Percentiles rank a stretch among this genome's conserved stretches.
phyloP scores from a whole-genome alignment of 129 eudicot species.

The Tanacetum coccineum region DNA sequence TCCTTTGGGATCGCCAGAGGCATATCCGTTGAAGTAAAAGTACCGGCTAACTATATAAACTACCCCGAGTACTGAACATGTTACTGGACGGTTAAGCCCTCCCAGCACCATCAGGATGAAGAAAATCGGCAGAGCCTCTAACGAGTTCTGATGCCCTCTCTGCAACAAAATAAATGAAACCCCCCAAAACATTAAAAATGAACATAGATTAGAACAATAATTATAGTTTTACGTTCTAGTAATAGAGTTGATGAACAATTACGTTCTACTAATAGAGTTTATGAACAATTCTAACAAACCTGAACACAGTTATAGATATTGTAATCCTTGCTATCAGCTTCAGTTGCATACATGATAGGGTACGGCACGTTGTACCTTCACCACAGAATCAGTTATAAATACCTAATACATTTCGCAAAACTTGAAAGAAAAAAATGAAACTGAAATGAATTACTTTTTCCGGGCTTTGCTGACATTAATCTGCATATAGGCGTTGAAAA shows the following conservation, averaged over 20 bases:
- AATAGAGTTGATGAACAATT: slow-evolving; percentile 2
- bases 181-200: neutral
- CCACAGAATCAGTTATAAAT: neutral
- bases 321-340: slow-evolving; percentile 80
- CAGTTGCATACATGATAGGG: slow-evolving; percentile 66
- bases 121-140: slow-evolving; percentile 63
- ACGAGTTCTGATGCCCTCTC: slow-evolving; percentile 91
- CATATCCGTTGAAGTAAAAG: slow-evolving; percentile 70
- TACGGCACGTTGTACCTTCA: slow-evolving; percentile 63
- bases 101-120: slow-evolving; percentile 55
- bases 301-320: slow-evolving; percentile 81
- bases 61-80: slow-evolving; percentile 50
- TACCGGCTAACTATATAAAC: slow-evolving; percentile 44
- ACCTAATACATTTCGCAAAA: neutral
- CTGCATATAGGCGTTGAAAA: slow-evolving; percentile 28
- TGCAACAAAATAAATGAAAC: slow-evolving; percentile 33
- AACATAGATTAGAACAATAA: neutral
- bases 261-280: slow-evolving; percentile 1
- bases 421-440: neutral
- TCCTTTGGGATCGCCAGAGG: slow-evolving; percentile 60
- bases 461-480: slow-evolving; percentile 26
- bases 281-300: slow-evolving; percentile 32
- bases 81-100: slow-evolving; percentile 53
- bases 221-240: slow-evolving; percentile 1
- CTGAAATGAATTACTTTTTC: slow-evolving; percentile 16